A percentile compares a stretch with the other conserved stretches of the same genome.
Conservation (phyloP, 2,329 filamentous ascomycete genomes). For the Polychaeton citri region DNA sequence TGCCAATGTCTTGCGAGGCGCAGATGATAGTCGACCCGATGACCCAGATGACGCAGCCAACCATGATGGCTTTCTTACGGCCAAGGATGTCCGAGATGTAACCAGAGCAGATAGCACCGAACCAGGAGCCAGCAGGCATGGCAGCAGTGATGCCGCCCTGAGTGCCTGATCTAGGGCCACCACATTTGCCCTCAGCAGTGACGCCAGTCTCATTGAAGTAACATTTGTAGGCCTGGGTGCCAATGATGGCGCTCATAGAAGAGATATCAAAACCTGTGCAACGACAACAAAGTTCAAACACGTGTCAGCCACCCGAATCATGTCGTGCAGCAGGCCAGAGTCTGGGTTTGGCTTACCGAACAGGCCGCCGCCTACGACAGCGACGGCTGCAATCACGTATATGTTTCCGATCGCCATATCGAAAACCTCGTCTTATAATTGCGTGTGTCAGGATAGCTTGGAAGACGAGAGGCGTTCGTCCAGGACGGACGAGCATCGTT, state of each 20-base stretch:
- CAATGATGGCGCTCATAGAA: constrained; percentile 43
- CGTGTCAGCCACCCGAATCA: neutral
- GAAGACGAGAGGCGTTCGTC: no score
- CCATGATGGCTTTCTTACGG: constrained; percentile 39
- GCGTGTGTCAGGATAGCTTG: no score
- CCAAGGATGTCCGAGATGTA: constrained; percentile 43
- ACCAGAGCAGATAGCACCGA: constrained; percentile 47
- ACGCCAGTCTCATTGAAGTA: constrained; percentile 49
- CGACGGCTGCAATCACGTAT: constrained; percentile 42
- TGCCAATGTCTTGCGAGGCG: constrained; percentile 49
- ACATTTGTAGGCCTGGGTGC: constrained; percentile 52
- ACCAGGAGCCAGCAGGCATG: constrained; percentile 58
- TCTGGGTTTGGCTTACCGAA: constrained; percentile 33
- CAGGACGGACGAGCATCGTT: no score
- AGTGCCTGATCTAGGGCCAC: constrained; percentile 37
- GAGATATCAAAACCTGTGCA: constrained; percentile 48
- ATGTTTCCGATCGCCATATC: constrained; percentile 32
- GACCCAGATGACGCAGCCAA: constrained; percentile 28
- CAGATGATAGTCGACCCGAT: constrained; percentile 49
- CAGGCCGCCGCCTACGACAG: constrained; percentile 50
- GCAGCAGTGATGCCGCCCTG: constrained; percentile 57
- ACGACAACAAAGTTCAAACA: neutral
- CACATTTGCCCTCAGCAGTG: constrained; percentile 27
- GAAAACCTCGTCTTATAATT: no score
- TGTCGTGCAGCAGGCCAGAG: neutral